Percentiles rank a stretch among this genome's conserved stretches.
These are phyloP conservation scores for Cladobotryum mycophilum DNA, from an alignment of 2,329 filamentous ascomycete species.

Conservation along the genomic window DNA sequence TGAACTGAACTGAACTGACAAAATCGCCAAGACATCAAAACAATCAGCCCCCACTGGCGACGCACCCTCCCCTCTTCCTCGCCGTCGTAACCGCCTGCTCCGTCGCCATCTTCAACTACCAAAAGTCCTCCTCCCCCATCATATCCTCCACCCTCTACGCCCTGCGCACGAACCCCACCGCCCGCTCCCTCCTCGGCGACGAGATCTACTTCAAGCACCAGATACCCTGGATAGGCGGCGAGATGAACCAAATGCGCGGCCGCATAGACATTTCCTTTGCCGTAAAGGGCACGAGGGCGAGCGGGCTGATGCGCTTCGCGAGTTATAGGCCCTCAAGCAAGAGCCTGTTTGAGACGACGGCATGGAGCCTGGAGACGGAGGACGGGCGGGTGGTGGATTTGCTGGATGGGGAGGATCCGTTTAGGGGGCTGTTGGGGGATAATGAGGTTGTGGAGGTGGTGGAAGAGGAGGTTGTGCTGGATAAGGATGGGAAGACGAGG, in stretches of 20 bases:
- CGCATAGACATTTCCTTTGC: constrained; percentile 80
- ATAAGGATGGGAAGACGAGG: constrained; percentile 34
- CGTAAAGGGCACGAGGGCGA: constrained; percentile 70
- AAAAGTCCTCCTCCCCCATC: constrained; percentile 81
- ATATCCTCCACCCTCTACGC: constrained; percentile 90
- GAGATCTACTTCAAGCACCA: constrained; percentile 74
- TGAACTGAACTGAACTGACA: too few relatives aligned
- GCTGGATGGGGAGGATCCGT: constrained; percentile 66
- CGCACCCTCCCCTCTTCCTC: constrained; percentile 73
- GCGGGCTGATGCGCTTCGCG: constrained; percentile 72
- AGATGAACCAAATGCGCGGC: constrained; percentile 91
- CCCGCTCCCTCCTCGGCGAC: constrained; percentile 75
- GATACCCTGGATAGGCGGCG: constrained; percentile 77
- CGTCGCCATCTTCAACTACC: constrained; percentile 97
- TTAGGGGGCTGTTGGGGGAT: constrained; percentile 45
- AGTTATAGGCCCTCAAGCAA: constrained; percentile 60
- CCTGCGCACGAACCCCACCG: constrained; percentile 70
- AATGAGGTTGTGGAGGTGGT: constrained; percentile 34
- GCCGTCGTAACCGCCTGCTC: constrained; percentile 63
- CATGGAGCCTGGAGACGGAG: constrained; percentile 75
- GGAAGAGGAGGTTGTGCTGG: constrained; percentile 25
- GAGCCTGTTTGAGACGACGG: constrained; percentile 73
- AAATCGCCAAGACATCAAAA: constrained; percentile 34
- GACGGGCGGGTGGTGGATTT: constrained; percentile 62
- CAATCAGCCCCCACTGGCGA: constrained; percentile 53